Percentiles rank a stretch among this genome's conserved stretches.
phyloP scores from a whole-genome alignment of 2,329 filamentous ascomycete genomes.

The Colletotrichum eremochloae region DNA sequence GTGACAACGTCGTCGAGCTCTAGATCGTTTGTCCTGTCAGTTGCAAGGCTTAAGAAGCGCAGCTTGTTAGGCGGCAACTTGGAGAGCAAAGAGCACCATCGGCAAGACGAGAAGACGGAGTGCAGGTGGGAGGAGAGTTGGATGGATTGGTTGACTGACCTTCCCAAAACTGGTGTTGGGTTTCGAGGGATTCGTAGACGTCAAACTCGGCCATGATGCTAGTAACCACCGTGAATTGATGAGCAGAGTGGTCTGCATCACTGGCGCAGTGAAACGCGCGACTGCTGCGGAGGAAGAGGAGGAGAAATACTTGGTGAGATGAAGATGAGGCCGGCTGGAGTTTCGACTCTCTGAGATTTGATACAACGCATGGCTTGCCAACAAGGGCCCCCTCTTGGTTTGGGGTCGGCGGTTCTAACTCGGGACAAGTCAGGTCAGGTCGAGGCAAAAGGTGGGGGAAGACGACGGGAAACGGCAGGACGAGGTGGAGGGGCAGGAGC shows the following conservation, averaged over 20 bases:
- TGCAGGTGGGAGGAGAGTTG: constrained; percentile 25
- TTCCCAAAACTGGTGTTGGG: constrained; percentile 90
- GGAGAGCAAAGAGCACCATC: constrained; percentile 6
- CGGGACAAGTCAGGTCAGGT: constrained; percentile 6
- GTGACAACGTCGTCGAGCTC: constrained; percentile 64
- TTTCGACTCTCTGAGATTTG: constrained; percentile 36
- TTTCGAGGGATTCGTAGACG: constrained; percentile 77
- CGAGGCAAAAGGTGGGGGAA: constrained; percentile 4
- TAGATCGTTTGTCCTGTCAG: constrained; percentile 46
- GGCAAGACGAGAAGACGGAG: constrained; percentile 14
- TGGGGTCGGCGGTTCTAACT: neutral
- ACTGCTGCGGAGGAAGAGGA: neutral
- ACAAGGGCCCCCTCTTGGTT: constrained; percentile 23
- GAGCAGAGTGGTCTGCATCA: constrained; percentile 33
- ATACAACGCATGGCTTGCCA: constrained; percentile 36
- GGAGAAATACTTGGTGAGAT: constrained; percentile 14
- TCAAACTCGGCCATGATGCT: constrained; percentile 73
- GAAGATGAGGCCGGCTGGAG: constrained; percentile 31
- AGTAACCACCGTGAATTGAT: constrained; percentile 28
- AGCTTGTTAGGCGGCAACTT: neutral
- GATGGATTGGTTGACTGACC: constrained; percentile 64
- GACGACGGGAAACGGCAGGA: neutral
- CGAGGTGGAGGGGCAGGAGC: neutral
- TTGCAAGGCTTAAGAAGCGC: constrained; percentile 1
- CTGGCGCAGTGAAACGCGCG: constrained; percentile 14